Evolutionary conservation across 1,139 yeast species (phyloP).

Genomic region (Blastobotrys serpentis): DNA sequence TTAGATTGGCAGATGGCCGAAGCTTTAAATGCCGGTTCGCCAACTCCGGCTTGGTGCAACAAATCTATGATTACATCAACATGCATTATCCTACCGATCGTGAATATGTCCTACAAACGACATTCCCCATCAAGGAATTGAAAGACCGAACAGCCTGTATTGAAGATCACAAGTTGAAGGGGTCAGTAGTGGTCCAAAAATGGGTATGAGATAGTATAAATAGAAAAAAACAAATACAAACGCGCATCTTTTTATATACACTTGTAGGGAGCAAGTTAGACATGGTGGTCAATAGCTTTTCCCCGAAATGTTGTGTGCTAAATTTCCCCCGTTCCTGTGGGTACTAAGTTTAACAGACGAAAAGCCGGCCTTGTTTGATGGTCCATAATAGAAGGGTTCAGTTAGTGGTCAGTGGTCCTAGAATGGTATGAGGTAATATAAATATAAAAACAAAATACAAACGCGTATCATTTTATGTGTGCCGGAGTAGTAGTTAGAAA

Average conservation of each 20-base stretch:
- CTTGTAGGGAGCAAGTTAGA: no score
- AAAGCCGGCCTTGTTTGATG: no score
- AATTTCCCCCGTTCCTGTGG: no score
- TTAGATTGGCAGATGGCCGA: slow-evolving; percentile 82
- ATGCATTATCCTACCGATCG: slow-evolving; percentile 48
- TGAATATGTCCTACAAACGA: slow-evolving; percentile 67
- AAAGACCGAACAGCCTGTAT: slow-evolving; percentile 57
- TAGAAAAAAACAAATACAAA: neutral
- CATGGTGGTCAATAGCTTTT: no score
- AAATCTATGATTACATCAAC: slow-evolving; percentile 67
- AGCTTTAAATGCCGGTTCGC: slow-evolving; percentile 59
- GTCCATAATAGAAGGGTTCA: no score
- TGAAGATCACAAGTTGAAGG: slow-evolving; percentile 71
- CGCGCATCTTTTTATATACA: slow-evolving; percentile 2
- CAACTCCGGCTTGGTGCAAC: slow-evolving; percentile 57
- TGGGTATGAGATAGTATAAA: slow-evolving; percentile 20
- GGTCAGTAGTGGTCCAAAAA: slow-evolving; percentile 81
- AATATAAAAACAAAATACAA: no score
- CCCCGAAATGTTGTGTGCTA: no score
- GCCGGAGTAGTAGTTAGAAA: no score
- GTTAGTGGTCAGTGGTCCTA: no score
- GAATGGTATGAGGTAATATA: no score
- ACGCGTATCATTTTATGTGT: no score
- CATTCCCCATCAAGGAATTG: slow-evolving; percentile 81
- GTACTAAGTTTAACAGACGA: no score